Base-by-base conservation (phyloP, 129 eudicot species). In the Ambrosia trifida region DNA sequence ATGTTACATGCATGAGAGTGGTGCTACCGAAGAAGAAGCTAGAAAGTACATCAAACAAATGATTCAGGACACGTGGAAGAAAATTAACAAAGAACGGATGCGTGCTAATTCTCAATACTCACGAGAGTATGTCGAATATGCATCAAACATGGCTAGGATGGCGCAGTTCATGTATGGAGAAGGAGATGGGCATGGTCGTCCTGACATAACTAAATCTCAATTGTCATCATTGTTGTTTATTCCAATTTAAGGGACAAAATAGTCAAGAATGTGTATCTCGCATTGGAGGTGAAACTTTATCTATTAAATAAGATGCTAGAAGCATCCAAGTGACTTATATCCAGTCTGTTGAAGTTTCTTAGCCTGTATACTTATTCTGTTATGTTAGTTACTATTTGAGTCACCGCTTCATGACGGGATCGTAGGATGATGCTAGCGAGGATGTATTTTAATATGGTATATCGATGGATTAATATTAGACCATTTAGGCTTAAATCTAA, bases 1-100 rank as follows among this genome's bases (percentile, higher is more conserved):
- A 11, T 75, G 69, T 35, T 75, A 74, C 67, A 80, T 80, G 77
- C 50, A 53, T 11, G 76, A 74, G 64, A 80, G 18, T 2, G 80
- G 80, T 28, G 72, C 45, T 13, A 70, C 77, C 2, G 76, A 68
- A 54, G 78, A 64, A 13, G 81, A 53, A 52, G 81, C 81, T 31
- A 68, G 81, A 40, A 64, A 7, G 7, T 56, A 80, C 45, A 70
- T 80, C 2, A 69, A 51, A 20, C 30, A 7, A 12, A 9, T 75
- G 31, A 75, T 80, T 20, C 8, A 4, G 14, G 28, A 80, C 24
- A 70, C 71, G 45, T 75, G 84, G 81, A 64, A 70, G 58, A 75
- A 60, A 53, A 65, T 75, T 57, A 80, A 75, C 33, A 64, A 62
- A 74, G 76, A 80, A 70, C 19, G 75, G 4, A 19, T 19, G 0